Base-by-base conservation (phyloP, 306 rosid species). In the Dicorynia guianensis region DNA sequence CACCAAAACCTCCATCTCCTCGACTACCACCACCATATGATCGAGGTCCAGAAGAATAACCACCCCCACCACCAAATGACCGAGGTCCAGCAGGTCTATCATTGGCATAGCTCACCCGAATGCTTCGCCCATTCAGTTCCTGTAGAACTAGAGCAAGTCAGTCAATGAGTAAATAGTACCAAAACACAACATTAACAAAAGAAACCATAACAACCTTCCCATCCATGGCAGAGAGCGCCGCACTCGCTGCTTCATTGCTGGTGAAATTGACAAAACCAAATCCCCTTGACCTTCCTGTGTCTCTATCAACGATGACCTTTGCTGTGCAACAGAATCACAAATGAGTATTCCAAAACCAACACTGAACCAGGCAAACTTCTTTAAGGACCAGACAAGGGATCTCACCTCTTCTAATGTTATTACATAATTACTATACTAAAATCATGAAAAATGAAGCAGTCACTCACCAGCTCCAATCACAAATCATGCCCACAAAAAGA, bases 211-310 rank as follows among this genome's bases (percentile, higher is more conserved):
- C 59, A n/a, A 90, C 97, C 97, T 90, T 89, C n/a, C 97, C 97
- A 67, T 93, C 97, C 97, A 93, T 93, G 4, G 93, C 75, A 55
- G 84, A 57, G 5, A 90, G 69, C 34, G 96, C 97, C 11, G 87
- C 52, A 72, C 3, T 62, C 7, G 96, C 97, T 10, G 85, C 48
- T 12, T 82, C 91, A 0, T 78, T 77, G 11, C 61, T 70, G 14
- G 83, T 8, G 76, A 39, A 93, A 84, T 80, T 86, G 43, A 90
- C 87, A 77, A 90, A 90, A 63, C 93, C 96, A 79, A 90, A 90
- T 38, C 96, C 96, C 83, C 89, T 88, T 2, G 96, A 93, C 81
- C 83, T 79, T 36, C 96, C 96, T 2, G 88, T 83, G 18, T 90
- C 90, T 79, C 97, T 87, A 68, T 93, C 96, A 50, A 65, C 63